Evolutionary conservation across 1,284 basidiomycete genomes (phyloP).

Genomic region (Austroboletus niveus): DNA sequence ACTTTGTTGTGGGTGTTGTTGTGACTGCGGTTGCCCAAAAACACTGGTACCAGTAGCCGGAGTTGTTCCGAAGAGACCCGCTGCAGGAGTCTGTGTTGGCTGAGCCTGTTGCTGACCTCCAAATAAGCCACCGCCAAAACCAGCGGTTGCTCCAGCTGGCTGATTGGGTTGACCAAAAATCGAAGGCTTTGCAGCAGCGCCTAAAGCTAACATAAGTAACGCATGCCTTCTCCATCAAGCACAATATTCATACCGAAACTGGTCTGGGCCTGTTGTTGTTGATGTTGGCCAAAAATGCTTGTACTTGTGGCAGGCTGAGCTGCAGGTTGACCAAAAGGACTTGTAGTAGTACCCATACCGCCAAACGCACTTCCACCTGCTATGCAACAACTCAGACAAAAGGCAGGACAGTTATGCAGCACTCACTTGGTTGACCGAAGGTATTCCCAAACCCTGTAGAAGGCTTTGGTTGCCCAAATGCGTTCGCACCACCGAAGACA

Average conservation of each 20-base stretch:
- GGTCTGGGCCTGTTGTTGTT: slow-evolving; percentile 28
- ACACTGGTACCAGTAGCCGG: slow-evolving; percentile 24
- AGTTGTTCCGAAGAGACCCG: slow-evolving; percentile 38
- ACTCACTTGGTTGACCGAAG: slow-evolving; percentile 32
- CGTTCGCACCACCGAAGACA: slow-evolving; percentile 39
- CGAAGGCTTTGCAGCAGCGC: slow-evolving; percentile 42
- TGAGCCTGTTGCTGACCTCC: slow-evolving; percentile 33
- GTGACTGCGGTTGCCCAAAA: slow-evolving; percentile 39
- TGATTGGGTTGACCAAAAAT: slow-evolving; percentile 40
- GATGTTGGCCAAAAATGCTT: slow-evolving; percentile 35
- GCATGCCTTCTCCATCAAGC: neutral
- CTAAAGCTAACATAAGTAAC: slow-evolving; percentile 13
- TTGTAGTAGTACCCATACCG: slow-evolving; percentile 36
- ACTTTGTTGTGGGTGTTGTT: slow-evolving; percentile 33
- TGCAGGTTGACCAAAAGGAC: slow-evolving; percentile 36
- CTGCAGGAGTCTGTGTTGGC: slow-evolving; percentile 29
- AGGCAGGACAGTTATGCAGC: neutral
- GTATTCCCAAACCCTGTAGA: slow-evolving; percentile 40
- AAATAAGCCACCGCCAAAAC: slow-evolving; percentile 29
- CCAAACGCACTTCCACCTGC: slow-evolving; percentile 36
- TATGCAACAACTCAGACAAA: slow-evolving; percentile 3
- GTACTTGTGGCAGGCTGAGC: slow-evolving; percentile 24
- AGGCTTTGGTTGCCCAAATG: slow-evolving; percentile 38
- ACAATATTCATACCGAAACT: slow-evolving; percentile 20
- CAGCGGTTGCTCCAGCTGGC: slow-evolving; percentile 23